phyloP scores from a whole-genome alignment of 306 rosid genomes.

The Argentina anserina region DNA sequence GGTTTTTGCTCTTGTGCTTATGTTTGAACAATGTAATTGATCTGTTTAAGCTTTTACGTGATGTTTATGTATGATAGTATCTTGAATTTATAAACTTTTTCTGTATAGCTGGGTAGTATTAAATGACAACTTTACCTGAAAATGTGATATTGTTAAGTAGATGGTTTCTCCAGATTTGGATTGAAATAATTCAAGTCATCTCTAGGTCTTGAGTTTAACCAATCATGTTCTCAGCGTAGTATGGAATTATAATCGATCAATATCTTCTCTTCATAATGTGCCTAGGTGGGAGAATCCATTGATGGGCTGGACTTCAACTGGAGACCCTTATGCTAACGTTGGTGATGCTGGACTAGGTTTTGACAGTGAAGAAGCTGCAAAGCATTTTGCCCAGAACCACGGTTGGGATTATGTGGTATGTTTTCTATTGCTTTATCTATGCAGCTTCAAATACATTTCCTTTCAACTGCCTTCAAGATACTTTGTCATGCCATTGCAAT shows the following conservation, averaged over 20 bases:
- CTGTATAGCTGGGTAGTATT: background rate
- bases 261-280: slow-evolving; percentile 23
- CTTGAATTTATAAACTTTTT: background rate
- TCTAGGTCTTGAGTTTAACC: background rate
- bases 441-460: background rate
- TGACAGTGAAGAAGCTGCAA: slow-evolving; percentile 87
- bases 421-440: slow-evolving; percentile 14
- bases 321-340: slow-evolving; percentile 89
- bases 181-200: slow-evolving; percentile 7
- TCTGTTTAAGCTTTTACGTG: background rate
- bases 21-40: slow-evolving; percentile 2
- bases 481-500: background rate
- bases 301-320: slow-evolving; percentile 99
- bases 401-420: slow-evolving; percentile 94
- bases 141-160: background rate
- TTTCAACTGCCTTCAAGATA: background rate
- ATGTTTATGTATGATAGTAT: background rate
- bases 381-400: slow-evolving; percentile 77
- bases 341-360: slow-evolving; percentile 83
- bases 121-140: background rate
- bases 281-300: slow-evolving; percentile 96
- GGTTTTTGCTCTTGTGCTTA: background rate
- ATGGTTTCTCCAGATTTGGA: background rate
- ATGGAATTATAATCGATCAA: background rate
- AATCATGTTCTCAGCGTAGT: slow-evolving; percentile 1